Evolutionary conservation across 352 stramenopile species (phyloP).

Genomic region (Phytopythium ostracodes): DNA sequence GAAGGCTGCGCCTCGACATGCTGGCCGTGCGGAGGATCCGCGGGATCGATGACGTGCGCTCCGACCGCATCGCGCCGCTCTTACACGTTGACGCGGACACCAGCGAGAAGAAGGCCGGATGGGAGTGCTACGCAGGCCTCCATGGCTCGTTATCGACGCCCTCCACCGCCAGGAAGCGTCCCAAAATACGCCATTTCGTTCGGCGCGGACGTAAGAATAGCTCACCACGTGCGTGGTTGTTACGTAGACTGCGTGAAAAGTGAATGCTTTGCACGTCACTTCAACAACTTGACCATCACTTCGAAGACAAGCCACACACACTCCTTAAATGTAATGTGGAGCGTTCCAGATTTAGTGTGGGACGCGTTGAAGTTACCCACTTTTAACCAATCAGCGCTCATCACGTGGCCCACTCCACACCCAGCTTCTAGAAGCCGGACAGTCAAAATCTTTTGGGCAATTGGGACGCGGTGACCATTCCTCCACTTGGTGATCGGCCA

Average conservation of each 20-base stretch:
- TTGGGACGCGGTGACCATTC: too few species aligned
- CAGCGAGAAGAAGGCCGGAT: not conserved
- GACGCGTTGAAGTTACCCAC: slow-evolving; percentile 2
- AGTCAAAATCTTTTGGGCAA: not conserved
- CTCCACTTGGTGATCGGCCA: not conserved
- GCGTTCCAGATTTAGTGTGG: not conserved
- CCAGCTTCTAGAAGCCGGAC: not conserved
- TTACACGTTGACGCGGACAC: not conserved
- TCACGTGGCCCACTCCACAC: slow-evolving; percentile 20
- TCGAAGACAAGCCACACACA: not conserved
- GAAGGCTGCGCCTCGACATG: not conserved
- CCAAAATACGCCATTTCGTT: not conserved
- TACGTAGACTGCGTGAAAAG: not conserved
- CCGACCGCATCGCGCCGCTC: not conserved
- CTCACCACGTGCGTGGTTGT: not conserved
- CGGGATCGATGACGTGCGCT: not conserved
- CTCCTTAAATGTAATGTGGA: slow-evolving; percentile 1
- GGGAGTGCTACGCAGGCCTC: not conserved
- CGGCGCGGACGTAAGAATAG: not conserved
- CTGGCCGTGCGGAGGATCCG: not conserved
- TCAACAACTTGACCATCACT: slow-evolving; percentile 1
- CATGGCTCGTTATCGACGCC: not conserved
- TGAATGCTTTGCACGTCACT: too few species aligned
- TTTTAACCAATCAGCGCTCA: slow-evolving; percentile 18
- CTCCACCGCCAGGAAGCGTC: not conserved